Evolutionary conservation across 768 basidiomycete genomes (phyloP).

Genomic region (Psilocybe subaeruginosa): DNA sequence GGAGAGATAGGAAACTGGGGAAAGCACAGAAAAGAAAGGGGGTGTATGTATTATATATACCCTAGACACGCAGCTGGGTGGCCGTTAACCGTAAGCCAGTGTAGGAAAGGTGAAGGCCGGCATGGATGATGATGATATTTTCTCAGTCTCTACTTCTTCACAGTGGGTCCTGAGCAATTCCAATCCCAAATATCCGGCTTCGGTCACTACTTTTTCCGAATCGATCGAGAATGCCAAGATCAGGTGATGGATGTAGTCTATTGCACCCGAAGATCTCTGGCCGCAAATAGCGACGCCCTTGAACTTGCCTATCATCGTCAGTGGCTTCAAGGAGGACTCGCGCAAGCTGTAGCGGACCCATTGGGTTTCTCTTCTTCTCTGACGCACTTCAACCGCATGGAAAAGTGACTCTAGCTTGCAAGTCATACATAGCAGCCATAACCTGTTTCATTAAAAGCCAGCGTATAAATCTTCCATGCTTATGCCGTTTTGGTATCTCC

Average conservation of each 20-base stretch:
- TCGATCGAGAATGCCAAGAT: not conserved
- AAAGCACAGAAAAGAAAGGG: not conserved
- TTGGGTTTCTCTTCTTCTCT: too few relatives aligned
- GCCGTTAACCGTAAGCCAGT: not conserved
- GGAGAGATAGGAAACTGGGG: not conserved
- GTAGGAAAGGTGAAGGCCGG: not conserved
- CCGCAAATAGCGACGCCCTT: too few relatives aligned
- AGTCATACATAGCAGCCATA: not conserved
- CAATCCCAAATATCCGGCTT: not conserved
- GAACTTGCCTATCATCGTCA: too few relatives aligned
- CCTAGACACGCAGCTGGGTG: not conserved
- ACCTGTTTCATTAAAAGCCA: not conserved
- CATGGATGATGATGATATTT: not conserved
- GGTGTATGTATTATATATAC: not conserved
- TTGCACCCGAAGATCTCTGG: not conserved
- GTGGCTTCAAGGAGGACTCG: too few relatives aligned
- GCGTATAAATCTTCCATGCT: not conserved
- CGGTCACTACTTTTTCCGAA: not conserved
- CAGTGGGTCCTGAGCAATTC: too few relatives aligned
- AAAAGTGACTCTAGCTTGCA: too few relatives aligned
- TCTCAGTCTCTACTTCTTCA: too few relatives aligned
- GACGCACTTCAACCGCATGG: too few relatives aligned
- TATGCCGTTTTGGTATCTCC: not conserved
- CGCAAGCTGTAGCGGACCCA: too few relatives aligned
- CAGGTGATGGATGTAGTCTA: not conserved